Base-by-base conservation (phyloP, 2,329 filamentous ascomycete species). In the Ophiocordyceps sinensis region DNA sequence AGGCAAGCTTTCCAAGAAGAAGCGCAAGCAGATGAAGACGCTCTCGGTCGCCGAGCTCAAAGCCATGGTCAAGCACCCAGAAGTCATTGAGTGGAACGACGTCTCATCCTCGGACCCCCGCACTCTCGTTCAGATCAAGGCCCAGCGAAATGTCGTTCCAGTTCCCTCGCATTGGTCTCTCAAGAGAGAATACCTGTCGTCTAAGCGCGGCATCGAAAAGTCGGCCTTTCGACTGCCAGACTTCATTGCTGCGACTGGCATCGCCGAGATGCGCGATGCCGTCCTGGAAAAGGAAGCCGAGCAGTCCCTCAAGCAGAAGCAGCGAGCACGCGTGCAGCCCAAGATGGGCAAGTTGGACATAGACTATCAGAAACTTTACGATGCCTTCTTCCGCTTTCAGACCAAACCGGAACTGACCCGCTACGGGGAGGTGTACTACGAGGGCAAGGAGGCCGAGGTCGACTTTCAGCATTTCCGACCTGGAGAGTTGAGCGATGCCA, bases 401-500 rank as follows among this genome's bases (percentile, higher is more conserved):
- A 94, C 86, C 34, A 98, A 98, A 63, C 91, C 91, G 0, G 80
- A 87, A 51, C 67, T 98, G 47, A 96, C 91, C 28, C 77, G 88
- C 36, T 98, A 94, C 52, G 91, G 91, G 34, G 91, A 98, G 61
- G 88, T 98, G n/a, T 98, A 98, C 62, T 96, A 96, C 59, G 91
- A 98, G 63, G 91, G 91, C 57, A 98, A 98, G 61, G 91, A 98
- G 59, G 91, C 85, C 56, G 91, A 98, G 63, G 94, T 91, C 1
- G 94, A 96, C 58, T 74, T 94, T 47, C 81, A 85, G 51, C 85
- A 95, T 63, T 75, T 95, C 44, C 79, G 87, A 48, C 85, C 91
- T 1, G 91, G 91, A 30, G 88, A 96, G 52, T 63, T 96, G 38
- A 91, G 81, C 51, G 86, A 96, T 42, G 80, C 85, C 51, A 72